Percentiles rank a stretch among this genome's conserved stretches.
These are phyloP conservation scores for Globisporangium nagaii DNA, from an alignment of 352 stramenopile genomes.

Conservation along the genomic window DNA sequence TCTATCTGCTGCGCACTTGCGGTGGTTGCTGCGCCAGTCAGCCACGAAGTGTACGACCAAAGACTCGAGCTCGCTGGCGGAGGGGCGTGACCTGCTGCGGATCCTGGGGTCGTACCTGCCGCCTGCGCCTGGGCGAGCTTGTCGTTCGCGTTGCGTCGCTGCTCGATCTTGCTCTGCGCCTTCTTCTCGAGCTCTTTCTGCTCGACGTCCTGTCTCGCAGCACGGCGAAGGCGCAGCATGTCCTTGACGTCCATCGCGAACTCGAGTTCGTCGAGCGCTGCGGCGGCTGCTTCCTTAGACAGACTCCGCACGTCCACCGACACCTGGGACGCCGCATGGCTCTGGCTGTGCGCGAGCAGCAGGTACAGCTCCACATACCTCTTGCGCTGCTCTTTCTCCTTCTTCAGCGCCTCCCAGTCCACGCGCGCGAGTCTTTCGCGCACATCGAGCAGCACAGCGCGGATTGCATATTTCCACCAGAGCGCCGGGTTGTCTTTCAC, in stretches of 20 bases:
- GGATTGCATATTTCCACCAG: constrained; percentile 81
- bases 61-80: constrained; percentile 37
- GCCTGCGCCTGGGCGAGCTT: neutral
- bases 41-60: constrained; percentile 76
- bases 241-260: constrained; percentile 64
- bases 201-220: constrained; percentile 40
- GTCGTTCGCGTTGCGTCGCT: constrained; percentile 7
- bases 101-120: neutral
- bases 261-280: constrained; percentile 65
- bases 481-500: constrained; percentile 42
- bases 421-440: constrained; percentile 63
- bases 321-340: constrained; percentile 31
- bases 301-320: constrained; percentile 30
- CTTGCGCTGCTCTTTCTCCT: constrained; percentile 23
- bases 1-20: neutral
- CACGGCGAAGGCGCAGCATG: constrained; percentile 51
- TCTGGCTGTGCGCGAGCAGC: constrained; percentile 15
- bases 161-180: constrained; percentile 27
- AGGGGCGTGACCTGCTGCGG: constrained; percentile 10
- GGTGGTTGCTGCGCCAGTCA: constrained; percentile 19
- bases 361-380: constrained; percentile 66
- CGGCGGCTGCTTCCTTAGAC: constrained; percentile 38
- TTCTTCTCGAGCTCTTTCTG: constrained; percentile 24
- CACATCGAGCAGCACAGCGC: constrained; percentile 65
- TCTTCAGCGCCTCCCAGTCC: constrained; percentile 50